phyloP scores from a whole-genome alignment of 1,284 basidiomycete species.

The Phylloporus sp. region DNA sequence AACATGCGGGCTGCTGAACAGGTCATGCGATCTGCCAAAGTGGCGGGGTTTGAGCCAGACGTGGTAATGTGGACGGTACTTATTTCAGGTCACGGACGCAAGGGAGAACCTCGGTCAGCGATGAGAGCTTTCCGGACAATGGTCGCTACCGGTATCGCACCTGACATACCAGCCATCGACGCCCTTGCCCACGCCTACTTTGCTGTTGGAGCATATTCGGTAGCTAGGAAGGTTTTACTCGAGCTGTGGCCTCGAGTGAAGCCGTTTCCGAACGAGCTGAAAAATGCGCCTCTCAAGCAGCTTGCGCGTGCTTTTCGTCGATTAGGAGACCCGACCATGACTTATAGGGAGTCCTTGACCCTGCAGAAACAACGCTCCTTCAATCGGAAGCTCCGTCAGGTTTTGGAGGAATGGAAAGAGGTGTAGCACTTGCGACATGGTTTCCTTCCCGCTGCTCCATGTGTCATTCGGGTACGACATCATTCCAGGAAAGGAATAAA shows the following conservation, averaged over 20 bases:
- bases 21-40: conserved; percentile 53
- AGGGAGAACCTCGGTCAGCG: conserved; percentile 57
- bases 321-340: conserved; percentile 14
- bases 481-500: background rate
- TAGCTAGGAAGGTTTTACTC: conserved; percentile 57
- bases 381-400: conserved; percentile 32
- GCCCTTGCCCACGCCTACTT: conserved; percentile 71
- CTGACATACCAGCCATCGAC: conserved; percentile 70
- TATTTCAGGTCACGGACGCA: conserved; percentile 65
- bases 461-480: too few species aligned
- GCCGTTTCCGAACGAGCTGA: conserved; percentile 57
- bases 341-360: conserved; percentile 22
- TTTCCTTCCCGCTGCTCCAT: too few species aligned
- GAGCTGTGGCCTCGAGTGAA: conserved; percentile 67
- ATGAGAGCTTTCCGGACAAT: conserved; percentile 62
- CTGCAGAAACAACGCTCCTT: conserved; percentile 37
- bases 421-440: conserved; percentile 1
- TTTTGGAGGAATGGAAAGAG: conserved; percentile 28
- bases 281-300: conserved; percentile 44
- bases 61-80: conserved; percentile 75
- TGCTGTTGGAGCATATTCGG: conserved; percentile 51
- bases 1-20: conserved; percentile 56
- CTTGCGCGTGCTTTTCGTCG: conserved; percentile 49
- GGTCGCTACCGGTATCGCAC: conserved; percentile 60
- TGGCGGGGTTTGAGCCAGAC: conserved; percentile 55